phyloP scores from a whole-genome alignment of 257 asterid species.

The Forsythia viridissima region DNA sequence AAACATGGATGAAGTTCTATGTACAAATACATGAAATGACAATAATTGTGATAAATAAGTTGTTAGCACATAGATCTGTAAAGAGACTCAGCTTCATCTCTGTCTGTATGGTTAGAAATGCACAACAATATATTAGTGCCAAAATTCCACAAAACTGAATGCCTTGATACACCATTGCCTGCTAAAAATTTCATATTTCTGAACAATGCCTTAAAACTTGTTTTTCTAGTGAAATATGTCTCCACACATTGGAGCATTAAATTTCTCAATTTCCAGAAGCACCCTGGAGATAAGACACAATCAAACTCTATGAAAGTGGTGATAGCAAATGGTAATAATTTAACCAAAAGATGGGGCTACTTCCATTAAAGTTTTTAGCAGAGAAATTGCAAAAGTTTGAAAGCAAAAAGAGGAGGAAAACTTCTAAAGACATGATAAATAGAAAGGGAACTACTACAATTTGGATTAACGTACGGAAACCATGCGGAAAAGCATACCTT shows the following conservation, averaged over 20 bases:
- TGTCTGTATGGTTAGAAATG: slow-evolving; percentile 1
- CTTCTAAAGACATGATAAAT: background rate
- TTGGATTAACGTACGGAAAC: background rate
- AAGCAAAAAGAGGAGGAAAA: background rate
- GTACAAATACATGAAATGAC: background rate
- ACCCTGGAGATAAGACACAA: background rate
- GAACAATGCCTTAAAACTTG: slow-evolving; percentile 5
- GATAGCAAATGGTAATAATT: background rate
- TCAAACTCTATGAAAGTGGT: background rate
- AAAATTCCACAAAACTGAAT: background rate
- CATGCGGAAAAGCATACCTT: slow-evolving; percentile 49
- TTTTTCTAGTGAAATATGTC: background rate
- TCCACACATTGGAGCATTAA: background rate
- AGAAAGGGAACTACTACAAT: background rate
- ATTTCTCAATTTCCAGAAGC: background rate
- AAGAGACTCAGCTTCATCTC: background rate
- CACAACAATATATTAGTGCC: slow-evolving; percentile 8
- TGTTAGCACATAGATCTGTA: slow-evolving; percentile 4
- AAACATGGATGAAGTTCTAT: background rate
- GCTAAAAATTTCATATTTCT: background rate
- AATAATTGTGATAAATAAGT: background rate
- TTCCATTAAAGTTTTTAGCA: background rate
- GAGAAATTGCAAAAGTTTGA: background rate
- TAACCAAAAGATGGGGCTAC: background rate
- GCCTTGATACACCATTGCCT: background rate